A percentile compares a stretch with the other conserved stretches of the same genome.
Evolutionary conservation across 352 stramenopile genomes (phyloP).

Genomic region (Pythium vanterpoolii): DNA sequence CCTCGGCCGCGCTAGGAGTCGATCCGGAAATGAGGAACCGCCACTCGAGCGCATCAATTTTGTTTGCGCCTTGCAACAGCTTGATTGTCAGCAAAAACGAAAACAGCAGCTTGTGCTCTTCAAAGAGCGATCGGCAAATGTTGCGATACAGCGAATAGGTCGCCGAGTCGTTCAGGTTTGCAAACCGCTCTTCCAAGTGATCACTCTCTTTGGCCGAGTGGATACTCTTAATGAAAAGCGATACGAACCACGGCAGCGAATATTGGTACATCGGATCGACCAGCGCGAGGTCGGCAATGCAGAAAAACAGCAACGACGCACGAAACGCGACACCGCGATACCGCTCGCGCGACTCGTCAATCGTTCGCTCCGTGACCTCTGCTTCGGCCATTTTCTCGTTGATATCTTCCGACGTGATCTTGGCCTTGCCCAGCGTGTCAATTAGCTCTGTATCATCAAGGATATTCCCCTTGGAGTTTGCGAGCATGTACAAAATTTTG

Average conservation of each 20-base stretch:
- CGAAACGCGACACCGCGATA: conserved; percentile 90
- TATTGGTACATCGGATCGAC: conserved; percentile 96
- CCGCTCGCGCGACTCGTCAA: conserved; percentile 86
- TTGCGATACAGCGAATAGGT: conserved; percentile 94
- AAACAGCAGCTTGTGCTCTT: conserved; percentile 94
- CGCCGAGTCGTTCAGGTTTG: conserved; percentile 89
- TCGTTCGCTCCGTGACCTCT: conserved; percentile 89
- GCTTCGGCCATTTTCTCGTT: conserved; percentile 92
- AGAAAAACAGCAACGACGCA: conserved; percentile 91
- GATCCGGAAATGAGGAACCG: conserved; percentile 92
- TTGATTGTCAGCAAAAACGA: conserved; percentile 92
- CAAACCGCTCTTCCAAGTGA: conserved; percentile 77
- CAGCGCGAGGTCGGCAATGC: conserved; percentile 86
- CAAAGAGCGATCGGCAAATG: conserved; percentile 92
- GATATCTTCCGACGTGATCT: conserved; percentile 91
- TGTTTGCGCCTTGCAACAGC: conserved; percentile 62
- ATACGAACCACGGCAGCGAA: conserved; percentile 91
- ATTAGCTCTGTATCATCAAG: conserved; percentile 92
- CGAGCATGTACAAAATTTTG: conserved; percentile 92
- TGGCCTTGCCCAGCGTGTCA: conserved; percentile 88
- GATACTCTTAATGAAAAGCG: conserved; percentile 90
- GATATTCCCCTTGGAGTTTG: conserved; percentile 92
- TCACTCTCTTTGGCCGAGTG: conserved; percentile 77
- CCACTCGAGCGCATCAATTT: conserved; percentile 91
- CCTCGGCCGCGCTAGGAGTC: conserved; percentile 50